These are phyloP conservation scores for Acacia melanoxylon DNA, from an alignment of 306 rosid species.

Conservation along the genomic window DNA sequence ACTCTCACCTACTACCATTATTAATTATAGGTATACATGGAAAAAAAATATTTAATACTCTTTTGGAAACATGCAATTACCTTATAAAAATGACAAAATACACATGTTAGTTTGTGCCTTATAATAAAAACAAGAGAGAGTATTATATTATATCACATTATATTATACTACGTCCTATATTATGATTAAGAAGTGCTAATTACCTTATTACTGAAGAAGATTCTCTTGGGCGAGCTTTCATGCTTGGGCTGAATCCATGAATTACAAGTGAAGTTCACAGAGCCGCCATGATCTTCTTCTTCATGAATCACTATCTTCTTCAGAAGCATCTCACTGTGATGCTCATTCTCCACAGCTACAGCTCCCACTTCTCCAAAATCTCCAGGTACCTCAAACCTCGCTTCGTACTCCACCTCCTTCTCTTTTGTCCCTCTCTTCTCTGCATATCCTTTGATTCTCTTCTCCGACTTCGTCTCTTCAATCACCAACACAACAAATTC, in stretches of 20 bases:
- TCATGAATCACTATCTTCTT: constrained; percentile 36
- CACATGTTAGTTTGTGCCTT: too few species aligned
- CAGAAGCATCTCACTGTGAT: constrained; percentile 14
- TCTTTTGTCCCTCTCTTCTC: neutral
- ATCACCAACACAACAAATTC: neutral
- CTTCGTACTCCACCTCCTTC: constrained; percentile 27
- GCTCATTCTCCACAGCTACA: constrained; percentile 32
- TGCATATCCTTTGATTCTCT: constrained; percentile 11
- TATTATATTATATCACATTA: too few species aligned
- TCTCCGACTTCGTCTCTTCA: constrained; percentile 34
- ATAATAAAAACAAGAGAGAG: too few species aligned
- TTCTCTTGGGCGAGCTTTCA: constrained; percentile 24
- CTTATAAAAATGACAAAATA: too few species aligned
- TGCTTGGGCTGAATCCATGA: constrained; percentile 42
- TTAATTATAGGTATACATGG: too few species aligned
- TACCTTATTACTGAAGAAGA: constrained; percentile 48
- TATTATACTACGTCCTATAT: neutral
- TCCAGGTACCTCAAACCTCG: constrained; percentile 22
- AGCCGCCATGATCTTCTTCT: neutral
- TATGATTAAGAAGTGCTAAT: neutral
- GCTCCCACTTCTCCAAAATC: constrained; percentile 39
- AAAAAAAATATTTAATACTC: too few species aligned
- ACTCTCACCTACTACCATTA: too few species aligned
- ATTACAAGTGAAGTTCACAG: constrained; percentile 31
- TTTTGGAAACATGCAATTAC: too few species aligned